Base-by-base conservation (phyloP, 768 basidiomycete species). In the Boletus vermiculosoides region DNA sequence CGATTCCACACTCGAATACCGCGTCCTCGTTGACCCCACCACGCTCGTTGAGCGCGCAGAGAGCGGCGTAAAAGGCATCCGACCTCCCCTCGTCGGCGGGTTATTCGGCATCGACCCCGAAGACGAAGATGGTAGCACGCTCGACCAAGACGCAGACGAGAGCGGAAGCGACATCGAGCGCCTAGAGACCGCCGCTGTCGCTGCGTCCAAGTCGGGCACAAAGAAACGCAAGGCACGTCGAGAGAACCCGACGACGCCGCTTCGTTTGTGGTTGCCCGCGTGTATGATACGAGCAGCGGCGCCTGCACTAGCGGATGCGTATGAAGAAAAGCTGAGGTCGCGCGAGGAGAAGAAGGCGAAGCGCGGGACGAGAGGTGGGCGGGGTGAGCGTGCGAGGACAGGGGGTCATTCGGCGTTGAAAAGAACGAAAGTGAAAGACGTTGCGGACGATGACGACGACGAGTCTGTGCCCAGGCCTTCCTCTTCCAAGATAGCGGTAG, bases 261-360 rank as follows among this genome's bases (percentile, higher is more conserved):
- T 86, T 48, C 79, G 87, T 15, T 68, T 93, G 12, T 96, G 93
- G 93, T 80, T 94, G 72, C 90, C 93, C 0, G 91, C 88, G 23
- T 85, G 80, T 52, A 87, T 96, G 78, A 81, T 94, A 12, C 72
- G 76, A 13, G 70, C 84, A 33, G 90, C 82, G 2, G 87, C 85
- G 57, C 88, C 91, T 10, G 71, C 73, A 4, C 66, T 95, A 23
- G 86, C 87, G 5, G 72, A 80, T 42, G 79, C 79, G 18, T 94
- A 79, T 60, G 83, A 90, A 56, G 79, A 76, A 12, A 90, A 85
- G 62, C 68, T 69, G 39, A 74, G 70, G 39, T 84, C 69, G 82
- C 85, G 65, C 66, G 74, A 18, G 73, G 72, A 61, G 54, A 68
- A 69, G 57, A 87, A 80, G 63, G 62, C 55, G 36, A 65, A 65